These are phyloP conservation scores for Phyllachora maydis DNA, from an alignment of 2,329 filamentous ascomycete species.

Conservation along the genomic window DNA sequence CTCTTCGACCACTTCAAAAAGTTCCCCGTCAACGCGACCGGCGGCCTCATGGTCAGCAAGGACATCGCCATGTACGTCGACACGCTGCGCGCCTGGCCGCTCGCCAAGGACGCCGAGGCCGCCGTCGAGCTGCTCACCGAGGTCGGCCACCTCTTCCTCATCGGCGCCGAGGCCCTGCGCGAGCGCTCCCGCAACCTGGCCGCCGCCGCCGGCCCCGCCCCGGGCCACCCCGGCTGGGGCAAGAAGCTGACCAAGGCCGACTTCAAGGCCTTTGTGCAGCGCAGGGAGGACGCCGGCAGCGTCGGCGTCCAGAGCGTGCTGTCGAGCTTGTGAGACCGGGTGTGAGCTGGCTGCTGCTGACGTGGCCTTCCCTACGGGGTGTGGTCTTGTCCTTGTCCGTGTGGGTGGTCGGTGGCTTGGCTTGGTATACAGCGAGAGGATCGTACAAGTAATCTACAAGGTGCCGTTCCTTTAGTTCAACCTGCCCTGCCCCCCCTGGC, in stretches of 20 bases:
- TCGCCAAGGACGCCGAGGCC: conserved; percentile 44
- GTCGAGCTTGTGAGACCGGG: conserved; percentile 42
- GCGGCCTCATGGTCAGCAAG: conserved; percentile 86
- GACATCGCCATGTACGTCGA: conserved; percentile 89
- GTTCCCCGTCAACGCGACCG: conserved; percentile 81
- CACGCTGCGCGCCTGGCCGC: conserved; percentile 63
- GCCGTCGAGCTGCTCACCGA: conserved; percentile 76
- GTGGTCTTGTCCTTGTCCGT: too few relatives aligned
- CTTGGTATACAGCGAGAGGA: too few relatives aligned
- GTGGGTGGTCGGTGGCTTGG: too few relatives aligned
- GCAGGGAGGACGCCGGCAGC: conserved; percentile 64
- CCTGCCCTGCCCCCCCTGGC: not conserved
- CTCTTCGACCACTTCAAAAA: conserved; percentile 89
- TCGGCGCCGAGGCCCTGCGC: conserved; percentile 58
- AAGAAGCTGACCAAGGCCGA: conserved; percentile 44
- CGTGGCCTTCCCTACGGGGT: too few relatives aligned
- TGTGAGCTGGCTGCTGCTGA: too few relatives aligned
- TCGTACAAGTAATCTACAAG: not conserved
- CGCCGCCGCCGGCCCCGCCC: conserved; percentile 11
- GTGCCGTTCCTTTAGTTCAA: too few relatives aligned
- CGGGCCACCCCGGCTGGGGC: conserved; percentile 16
- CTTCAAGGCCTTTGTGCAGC: conserved; percentile 68
- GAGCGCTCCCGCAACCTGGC: conserved; percentile 45
- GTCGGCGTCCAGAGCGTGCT: conserved; percentile 70
- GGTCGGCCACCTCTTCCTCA: conserved; percentile 89